Evolutionary conservation across 139 green algal genomes (phyloP).

Genomic region (Desmodesmus armatus): DNA sequence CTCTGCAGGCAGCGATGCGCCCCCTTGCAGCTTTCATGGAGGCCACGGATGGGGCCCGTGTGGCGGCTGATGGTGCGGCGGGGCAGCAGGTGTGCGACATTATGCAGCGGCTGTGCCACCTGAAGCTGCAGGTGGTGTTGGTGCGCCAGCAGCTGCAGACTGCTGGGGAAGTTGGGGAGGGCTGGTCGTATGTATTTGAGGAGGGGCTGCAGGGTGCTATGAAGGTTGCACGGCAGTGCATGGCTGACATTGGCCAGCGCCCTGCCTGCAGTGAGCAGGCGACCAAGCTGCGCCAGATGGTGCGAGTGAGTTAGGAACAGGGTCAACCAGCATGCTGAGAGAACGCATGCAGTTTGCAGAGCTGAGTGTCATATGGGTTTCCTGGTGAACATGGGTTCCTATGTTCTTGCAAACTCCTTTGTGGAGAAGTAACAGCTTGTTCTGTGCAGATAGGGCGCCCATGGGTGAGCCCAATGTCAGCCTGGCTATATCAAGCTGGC

Average conservation of each 20-base stretch:
- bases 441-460: too few relatives aligned
- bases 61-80: neutral
- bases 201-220: conserved; percentile 18
- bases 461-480: too few relatives aligned
- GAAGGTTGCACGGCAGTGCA: conserved; percentile 1
- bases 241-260: conserved; percentile 6
- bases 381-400: too few relatives aligned
- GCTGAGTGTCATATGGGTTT: too few relatives aligned
- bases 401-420: too few relatives aligned
- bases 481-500: too few relatives aligned
- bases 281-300: neutral
- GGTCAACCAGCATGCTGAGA: too few relatives aligned
- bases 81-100: conserved; percentile 13
- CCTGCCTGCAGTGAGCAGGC: conserved; percentile 17
- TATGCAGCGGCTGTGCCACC: conserved; percentile 36
- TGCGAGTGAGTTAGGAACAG: too few relatives aligned
- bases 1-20: conserved; percentile 6
- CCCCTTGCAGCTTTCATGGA: conserved; percentile 15
- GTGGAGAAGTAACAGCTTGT: too few relatives aligned
- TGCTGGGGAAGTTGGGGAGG: conserved; percentile 69
- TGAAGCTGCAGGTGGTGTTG: conserved; percentile 35
- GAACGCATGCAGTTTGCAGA: too few relatives aligned
- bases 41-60: neutral
- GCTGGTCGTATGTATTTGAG: conserved; percentile 10
- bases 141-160: conserved; percentile 81